Conservation (phyloP, 805 yeast species). For the Jamesozyma lodderae region DNA sequence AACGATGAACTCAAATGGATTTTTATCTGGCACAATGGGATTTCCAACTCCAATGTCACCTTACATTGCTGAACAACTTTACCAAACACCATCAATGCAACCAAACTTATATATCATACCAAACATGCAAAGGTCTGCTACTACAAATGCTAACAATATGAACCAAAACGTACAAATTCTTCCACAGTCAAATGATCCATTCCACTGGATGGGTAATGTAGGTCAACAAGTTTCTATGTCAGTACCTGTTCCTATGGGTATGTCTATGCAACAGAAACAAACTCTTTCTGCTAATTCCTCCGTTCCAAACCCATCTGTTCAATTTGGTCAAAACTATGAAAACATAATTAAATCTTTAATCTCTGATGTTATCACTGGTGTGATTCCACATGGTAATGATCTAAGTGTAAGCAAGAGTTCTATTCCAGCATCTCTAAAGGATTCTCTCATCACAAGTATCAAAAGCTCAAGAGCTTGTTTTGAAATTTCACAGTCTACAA, state of each 20-base stretch:
- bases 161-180: constrained; percentile 1
- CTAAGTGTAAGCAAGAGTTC: not conserved
- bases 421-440: constrained; percentile 23
- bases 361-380: constrained; percentile 1
- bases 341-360: not conserved
- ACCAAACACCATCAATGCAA: constrained; percentile 1
- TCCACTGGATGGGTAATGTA: no score
- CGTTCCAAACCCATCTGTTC: not conserved
- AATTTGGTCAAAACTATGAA: not conserved
- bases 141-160: not conserved
- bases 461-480: constrained; percentile 48
- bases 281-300: no score
- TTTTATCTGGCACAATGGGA: no score
- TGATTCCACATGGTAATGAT: constrained; percentile 12
- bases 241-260: not conserved
- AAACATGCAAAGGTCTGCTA: no score
- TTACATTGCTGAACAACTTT: constrained; percentile 1
- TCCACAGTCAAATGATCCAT: constrained; percentile 2
- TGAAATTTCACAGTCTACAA: constrained; percentile 33
- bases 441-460: constrained; percentile 38
- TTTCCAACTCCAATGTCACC: not conserved
- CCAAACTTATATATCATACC: constrained; percentile 1
- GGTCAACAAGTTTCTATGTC: constrained; percentile 32
- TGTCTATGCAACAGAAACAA: not conserved
- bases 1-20: no score